phyloP scores from a whole-genome alignment of 345 rosid species.

The Eucalyptus cladocalyx region DNA sequence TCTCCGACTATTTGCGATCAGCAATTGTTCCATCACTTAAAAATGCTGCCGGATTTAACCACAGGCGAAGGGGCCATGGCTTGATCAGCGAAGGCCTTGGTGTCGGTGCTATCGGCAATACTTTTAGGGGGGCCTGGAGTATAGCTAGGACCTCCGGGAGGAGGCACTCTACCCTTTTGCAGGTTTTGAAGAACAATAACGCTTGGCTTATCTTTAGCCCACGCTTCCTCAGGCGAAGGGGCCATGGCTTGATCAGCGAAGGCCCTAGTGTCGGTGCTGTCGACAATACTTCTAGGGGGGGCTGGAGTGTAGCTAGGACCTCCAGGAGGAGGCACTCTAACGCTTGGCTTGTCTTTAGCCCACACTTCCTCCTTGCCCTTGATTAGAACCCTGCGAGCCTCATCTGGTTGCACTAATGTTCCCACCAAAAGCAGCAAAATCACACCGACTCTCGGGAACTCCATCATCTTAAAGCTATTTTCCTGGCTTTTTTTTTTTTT shows the following conservation, averaged over 20 bases:
- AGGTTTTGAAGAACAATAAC: too few species aligned
- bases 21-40: too few species aligned
- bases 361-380: neutral
- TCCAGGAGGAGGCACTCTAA: neutral
- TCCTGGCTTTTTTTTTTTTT: neutral
- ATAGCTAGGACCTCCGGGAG: too few species aligned
- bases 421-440: neutral
- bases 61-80: neutral
- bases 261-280: too few species aligned
- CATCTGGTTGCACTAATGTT: neutral
- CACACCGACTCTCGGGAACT: neutral
- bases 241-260: too few species aligned
- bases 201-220: too few species aligned
- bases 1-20: too few species aligned
- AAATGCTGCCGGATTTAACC: too few species aligned
- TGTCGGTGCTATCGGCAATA: neutral
- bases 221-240: too few species aligned
- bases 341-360: neutral
- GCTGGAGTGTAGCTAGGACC: neutral
- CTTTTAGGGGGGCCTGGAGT: rapidly evolving
- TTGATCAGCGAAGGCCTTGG: neutral
- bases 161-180: too few species aligned
- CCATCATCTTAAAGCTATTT: neutral
- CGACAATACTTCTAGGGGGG: neutral
- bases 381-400: neutral